Evolutionary conservation across 495 filamentous ascomycete genomes (phyloP), one percentile per base, ranked within the genome.

Genomic region (Pyrenula massariospora): DNA sequence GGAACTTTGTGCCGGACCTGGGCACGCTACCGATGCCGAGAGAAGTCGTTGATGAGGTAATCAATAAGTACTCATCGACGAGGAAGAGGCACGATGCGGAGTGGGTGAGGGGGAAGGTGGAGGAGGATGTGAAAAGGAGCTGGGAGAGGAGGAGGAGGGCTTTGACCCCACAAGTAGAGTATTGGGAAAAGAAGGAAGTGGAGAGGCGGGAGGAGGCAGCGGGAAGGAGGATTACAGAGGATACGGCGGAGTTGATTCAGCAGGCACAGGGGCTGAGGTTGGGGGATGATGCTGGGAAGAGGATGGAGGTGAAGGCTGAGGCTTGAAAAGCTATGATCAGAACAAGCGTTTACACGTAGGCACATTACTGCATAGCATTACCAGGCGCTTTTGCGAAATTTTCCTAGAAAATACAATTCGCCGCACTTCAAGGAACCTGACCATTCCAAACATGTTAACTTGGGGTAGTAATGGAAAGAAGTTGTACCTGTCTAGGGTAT

Each of bases 51-150:
- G 87, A 96, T 67, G 92, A 97, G 75, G 75, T 96, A 66, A 78
- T 93, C 59, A 86, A 86, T 71, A 87, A 86, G 62, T 96, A 86
- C 80, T 84, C 80, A 58, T 82, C 79, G 59, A 95, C 89, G 83
- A 80, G 92, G 60, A 87, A 80, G 48, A 73, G 91, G 22, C 91
- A 96, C 67, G 86, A 91, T 42, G 71, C 73, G 65, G 76, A 84
- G 54, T 74, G 68, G 58, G 64, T 74, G 54, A 59, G 81, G 70
- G 70, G 79, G 70, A 78, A 77, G 59, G 72, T 80, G 58, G 64
- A 73, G 62, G 70, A 76, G 60, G 80, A 84, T 68, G 81, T 81
- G 58, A 70, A 75, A 54, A 79, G 73, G 65, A 79, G 82, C 70
- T 74, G 79, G 66, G 72, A 78, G 59, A 65, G 73, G 59, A 70